Evolutionary conservation across 2,329 filamentous ascomycete genomes (phyloP).

Genomic region (Diplodia intermedia): DNA sequence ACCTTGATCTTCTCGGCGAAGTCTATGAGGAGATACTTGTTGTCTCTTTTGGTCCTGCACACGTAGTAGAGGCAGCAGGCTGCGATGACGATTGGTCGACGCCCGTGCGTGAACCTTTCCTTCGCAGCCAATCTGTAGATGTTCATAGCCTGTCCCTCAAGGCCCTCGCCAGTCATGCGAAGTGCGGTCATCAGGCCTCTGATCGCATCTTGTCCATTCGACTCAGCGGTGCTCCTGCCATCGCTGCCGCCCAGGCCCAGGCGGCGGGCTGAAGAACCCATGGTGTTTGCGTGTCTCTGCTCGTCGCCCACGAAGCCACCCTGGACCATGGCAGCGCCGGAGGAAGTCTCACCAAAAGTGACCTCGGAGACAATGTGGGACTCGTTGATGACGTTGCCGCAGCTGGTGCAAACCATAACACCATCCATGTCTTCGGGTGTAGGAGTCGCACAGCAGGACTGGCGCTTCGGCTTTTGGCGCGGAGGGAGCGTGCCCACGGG

Average conservation of each 20-base stretch:
- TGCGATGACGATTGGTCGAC: conserved; percentile 81
- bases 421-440: conserved; percentile 43
- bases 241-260: conserved; percentile 54
- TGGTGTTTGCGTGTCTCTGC: conserved; percentile 76
- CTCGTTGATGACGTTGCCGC: conserved; percentile 83
- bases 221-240: conserved; percentile 69
- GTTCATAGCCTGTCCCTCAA: conserved; percentile 49
- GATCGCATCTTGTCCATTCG: conserved; percentile 57
- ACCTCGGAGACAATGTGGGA: conserved; percentile 92
- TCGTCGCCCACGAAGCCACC: conserved; percentile 87
- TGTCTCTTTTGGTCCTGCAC: conserved; percentile 77
- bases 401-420: conserved; percentile 73
- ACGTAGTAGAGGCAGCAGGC: conserved; percentile 87
- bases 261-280: conserved; percentile 52
- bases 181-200: conserved; percentile 49
- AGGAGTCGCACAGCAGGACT: conserved; percentile 42
- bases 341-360: conserved; percentile 85
- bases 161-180: conserved; percentile 44
- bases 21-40: conserved; percentile 92
- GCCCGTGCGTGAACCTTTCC: conserved; percentile 68
- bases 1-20: conserved; percentile 80
- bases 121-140: conserved; percentile 61
- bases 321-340: conserved; percentile 87
- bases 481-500: conserved; percentile 28
- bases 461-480: conserved; percentile 35